Evolutionary conservation across 352 stramenopile genomes (phyloP).

Genomic region (Pythium dissotocum): DNA sequence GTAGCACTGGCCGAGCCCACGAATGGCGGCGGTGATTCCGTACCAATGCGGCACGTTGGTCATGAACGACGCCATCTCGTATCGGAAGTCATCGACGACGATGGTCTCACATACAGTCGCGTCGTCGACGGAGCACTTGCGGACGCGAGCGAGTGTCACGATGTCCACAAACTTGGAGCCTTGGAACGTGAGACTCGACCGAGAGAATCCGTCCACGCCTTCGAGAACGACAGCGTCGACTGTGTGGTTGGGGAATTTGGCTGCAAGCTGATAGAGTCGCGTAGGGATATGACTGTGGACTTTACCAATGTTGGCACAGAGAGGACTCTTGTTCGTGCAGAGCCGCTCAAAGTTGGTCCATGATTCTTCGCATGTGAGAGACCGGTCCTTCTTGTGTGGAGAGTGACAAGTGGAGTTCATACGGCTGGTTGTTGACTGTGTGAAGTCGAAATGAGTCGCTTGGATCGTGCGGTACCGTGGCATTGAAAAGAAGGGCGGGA

Average conservation of each 20-base stretch:
- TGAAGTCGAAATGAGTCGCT: constrained; percentile 2
- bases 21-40: constrained; percentile 26
- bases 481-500: constrained; percentile 35
- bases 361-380: constrained; percentile 1
- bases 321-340: background rate
- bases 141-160: constrained; percentile 19
- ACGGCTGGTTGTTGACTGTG: background rate
- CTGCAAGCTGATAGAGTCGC: background rate
- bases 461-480: constrained; percentile 34
- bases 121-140: background rate
- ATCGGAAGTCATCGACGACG: constrained; percentile 37
- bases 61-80: constrained; percentile 31
- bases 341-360: constrained; percentile 8
- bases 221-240: constrained; percentile 29
- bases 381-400: background rate
- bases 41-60: constrained; percentile 37
- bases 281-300: background rate
- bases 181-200: constrained; percentile 18
- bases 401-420: background rate
- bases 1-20: constrained; percentile 36
- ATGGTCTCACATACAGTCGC: background rate
- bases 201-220: constrained; percentile 20
- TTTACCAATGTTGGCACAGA: constrained; percentile 1
- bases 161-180: constrained; percentile 19
- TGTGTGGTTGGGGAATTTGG: constrained; percentile 9